A percentile compares a stretch with the other conserved stretches of the same genome.
Evolutionary conservation across 352 stramenopile species (phyloP).

Genomic region (Phytophthora tentaculata): DNA sequence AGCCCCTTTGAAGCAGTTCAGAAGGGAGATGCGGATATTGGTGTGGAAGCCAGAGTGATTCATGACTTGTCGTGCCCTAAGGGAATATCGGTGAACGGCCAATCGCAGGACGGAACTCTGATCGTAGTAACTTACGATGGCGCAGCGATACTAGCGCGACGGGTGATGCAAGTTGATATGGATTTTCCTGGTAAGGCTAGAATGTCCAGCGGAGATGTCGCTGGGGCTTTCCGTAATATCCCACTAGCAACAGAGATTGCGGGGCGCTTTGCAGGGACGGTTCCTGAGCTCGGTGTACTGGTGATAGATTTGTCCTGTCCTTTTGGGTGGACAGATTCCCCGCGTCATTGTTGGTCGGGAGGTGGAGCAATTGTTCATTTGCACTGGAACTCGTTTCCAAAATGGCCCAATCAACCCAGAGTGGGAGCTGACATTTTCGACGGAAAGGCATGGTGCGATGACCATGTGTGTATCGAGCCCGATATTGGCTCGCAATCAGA

Average conservation of each 20-base stretch:
- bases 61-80: background rate
- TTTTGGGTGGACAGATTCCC: background rate
- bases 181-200: background rate
- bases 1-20: background rate
- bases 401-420: too few relatives aligned
- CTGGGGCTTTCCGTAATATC: background rate
- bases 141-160: too few relatives aligned
- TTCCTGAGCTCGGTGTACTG: background rate
- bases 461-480: too few relatives aligned
- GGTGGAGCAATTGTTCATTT: background rate
- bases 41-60: background rate
- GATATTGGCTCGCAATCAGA: too few relatives aligned
- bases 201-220: background rate
- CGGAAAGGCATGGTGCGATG: too few relatives aligned
- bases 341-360: background rate
- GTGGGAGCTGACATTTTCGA: too few relatives aligned
- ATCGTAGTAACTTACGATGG: background rate
- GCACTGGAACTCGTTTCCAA: too few relatives aligned
- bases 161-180: background rate
- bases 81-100: background rate
- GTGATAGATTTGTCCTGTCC: background rate
- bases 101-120: background rate
- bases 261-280: background rate
- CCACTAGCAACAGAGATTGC: background rate
- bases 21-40: background rate